A percentile compares a stretch with the other conserved stretches of the same genome.
Evolutionary conservation across 495 filamentous ascomycete genomes (phyloP).

Genomic region (Diplogelasinospora grovesii): DNA sequence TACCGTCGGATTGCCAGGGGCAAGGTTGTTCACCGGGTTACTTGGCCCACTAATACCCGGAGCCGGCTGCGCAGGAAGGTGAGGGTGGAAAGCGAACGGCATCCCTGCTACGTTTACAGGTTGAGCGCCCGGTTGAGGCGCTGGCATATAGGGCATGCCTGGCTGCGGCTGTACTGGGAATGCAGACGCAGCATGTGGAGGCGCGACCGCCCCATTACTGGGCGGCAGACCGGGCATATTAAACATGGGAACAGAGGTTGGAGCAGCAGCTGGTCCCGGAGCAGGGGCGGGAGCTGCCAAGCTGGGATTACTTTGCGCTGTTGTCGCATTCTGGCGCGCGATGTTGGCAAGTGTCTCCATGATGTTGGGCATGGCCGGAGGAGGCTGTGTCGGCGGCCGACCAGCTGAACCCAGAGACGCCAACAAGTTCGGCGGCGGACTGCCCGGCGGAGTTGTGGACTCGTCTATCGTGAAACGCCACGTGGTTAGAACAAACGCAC

Average conservation of each 20-base stretch:
- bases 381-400: conserved; percentile 14
- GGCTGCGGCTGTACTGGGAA: conserved; percentile 13
- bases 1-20: conserved; percentile 32
- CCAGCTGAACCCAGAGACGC: conserved; percentile 16
- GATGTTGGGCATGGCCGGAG: conserved; percentile 47
- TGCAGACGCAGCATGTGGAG: conserved; percentile 12
- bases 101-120: conserved; percentile 54
- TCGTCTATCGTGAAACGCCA: conserved; percentile 45
- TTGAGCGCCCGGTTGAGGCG: conserved; percentile 37
- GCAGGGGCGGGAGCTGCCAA: conserved; percentile 34
- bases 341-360: conserved; percentile 79
- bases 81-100: conserved; percentile 29
- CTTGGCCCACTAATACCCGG: conserved; percentile 35
- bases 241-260: conserved; percentile 14
- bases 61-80: conserved; percentile 27
- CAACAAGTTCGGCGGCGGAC: conserved; percentile 52
- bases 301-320: conserved; percentile 48
- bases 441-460: conserved; percentile 77
- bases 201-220: conserved; percentile 16
- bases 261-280: conserved; percentile 15
- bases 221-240: conserved; percentile 9
- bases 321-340: conserved; percentile 68
- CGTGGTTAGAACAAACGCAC: conserved; percentile 25
- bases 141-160: conserved; percentile 17
- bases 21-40: conserved; percentile 32